Base-by-base conservation (phyloP, 2,329 filamentous ascomycete genomes). In the Curvularia sp. region DNA sequence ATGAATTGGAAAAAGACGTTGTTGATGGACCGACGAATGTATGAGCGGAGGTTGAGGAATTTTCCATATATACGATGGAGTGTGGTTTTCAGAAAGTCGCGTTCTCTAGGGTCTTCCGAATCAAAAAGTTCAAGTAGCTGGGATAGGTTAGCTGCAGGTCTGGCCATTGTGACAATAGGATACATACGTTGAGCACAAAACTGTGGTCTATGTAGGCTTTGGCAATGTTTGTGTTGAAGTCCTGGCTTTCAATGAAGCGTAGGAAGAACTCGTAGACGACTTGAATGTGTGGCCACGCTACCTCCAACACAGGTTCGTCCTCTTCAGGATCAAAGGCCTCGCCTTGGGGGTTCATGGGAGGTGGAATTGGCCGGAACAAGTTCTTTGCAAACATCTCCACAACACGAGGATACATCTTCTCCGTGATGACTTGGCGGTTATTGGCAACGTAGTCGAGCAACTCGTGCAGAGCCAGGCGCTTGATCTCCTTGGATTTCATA, bases 401-500 rank as follows among this genome's bases (percentile, higher is more conserved):
- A 26, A 99, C 95, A 61, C 92, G 89, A 35, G 95, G 95, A 73
- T 99, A 99, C 95, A 99, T 99, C 55, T 93, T 92, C 77, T 99
- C 95, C 2, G 93, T 97, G 72, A 99, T 99, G 75, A 99, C 95
- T 73, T 97, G 94, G 69, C 95, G 88, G 77, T 99, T 99, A 80
- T 98, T 98, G 71, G 95, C 94, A 57, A 99, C 95, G 75, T 99
- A 99, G 78, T 99, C 95, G 64, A 99, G 86, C 62, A 99, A 84
- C 78, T 99, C 95, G 76, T 99, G 95, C 44, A 99, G 85, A 42
- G 95, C 95, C 67, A 99, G 83, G 73, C 95, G 88, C 84, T 99
- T 99, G 84, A 99, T 98, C 80, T 99, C 95, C 82, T 99, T 99
- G 48, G 94, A 97, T 79, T 99, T 99, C 93, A 99, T 98, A 76